phyloP scores from a whole-genome alignment of 306 rosid species.

The Inga laurina region DNA sequence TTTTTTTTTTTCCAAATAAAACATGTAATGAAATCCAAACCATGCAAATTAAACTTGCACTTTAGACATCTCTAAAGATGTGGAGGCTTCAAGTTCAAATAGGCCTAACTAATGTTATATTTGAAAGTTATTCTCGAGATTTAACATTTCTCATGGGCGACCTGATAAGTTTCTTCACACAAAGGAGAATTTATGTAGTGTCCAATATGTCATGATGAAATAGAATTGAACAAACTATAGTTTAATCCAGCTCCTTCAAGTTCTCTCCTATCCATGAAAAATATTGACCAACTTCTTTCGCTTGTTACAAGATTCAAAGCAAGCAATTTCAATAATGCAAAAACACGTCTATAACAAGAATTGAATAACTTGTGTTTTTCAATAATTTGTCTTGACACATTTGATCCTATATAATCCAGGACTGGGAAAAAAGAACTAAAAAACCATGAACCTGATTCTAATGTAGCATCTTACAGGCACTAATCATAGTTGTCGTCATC shows the following conservation, averaged over 20 bases:
- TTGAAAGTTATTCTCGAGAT: not conserved
- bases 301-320: not conserved
- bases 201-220: not conserved
- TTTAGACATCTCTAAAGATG: not conserved
- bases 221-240: not conserved
- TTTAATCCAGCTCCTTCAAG: not conserved
- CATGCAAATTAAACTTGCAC: not conserved
- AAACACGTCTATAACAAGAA: not conserved
- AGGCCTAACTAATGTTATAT: not conserved
- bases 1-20: not conserved
- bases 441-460: constrained; percentile 37
- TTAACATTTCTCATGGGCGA: not conserved
- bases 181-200: too few species aligned
- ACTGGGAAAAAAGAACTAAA: not conserved
- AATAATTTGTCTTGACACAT: constrained; percentile 3
- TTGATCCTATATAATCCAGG: constrained; percentile 22
- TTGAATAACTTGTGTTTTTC: constrained; percentile 4
- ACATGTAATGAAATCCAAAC: not conserved
- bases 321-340: not conserved
- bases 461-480: constrained; percentile 2
- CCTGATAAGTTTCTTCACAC: not conserved
- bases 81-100: not conserved
- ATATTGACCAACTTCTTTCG: not conserved
- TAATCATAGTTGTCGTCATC: constrained; percentile 36
- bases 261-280: not conserved